Percentiles rank a stretch among this genome's conserved stretches.
Evolutionary conservation across 768 basidiomycete genomes (phyloP).

Genomic region (Agrocybe pediades): DNA sequence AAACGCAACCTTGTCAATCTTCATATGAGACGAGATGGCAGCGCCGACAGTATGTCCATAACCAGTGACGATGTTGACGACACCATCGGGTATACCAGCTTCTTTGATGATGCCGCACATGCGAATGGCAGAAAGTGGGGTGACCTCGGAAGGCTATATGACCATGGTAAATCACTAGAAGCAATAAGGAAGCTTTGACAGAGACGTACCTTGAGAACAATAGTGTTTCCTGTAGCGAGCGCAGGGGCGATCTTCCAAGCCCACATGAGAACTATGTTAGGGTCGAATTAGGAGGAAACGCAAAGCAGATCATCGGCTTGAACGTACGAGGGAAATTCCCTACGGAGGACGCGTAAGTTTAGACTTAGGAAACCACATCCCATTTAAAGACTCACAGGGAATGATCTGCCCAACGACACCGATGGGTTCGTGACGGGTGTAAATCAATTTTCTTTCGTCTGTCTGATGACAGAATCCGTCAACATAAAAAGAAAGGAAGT

Average conservation of each 20-base stretch:
- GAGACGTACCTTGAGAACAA: slow-evolving; percentile 59
- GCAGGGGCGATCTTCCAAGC: slow-evolving; percentile 83
- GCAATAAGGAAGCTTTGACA: neutral
- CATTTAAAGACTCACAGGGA: slow-evolving; percentile 64
- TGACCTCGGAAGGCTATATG: slow-evolving; percentile 71
- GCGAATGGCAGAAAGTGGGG: slow-evolving; percentile 68
- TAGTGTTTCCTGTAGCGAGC: slow-evolving; percentile 77
- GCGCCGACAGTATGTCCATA: slow-evolving; percentile 70
- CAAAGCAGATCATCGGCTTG: neutral
- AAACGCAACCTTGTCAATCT: slow-evolving; percentile 82
- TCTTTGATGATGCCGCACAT: slow-evolving; percentile 60
- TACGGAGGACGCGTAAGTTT: slow-evolving; percentile 42
- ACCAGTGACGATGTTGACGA: slow-evolving; percentile 76
- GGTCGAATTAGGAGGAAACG: neutral
- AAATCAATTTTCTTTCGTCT: slow-evolving; percentile 55
- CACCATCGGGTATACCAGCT: slow-evolving; percentile 80
- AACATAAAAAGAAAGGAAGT: too few species aligned
- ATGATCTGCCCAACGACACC: slow-evolving; percentile 60
- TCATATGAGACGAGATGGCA: slow-evolving; percentile 69
- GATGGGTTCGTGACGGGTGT: slow-evolving; percentile 71
- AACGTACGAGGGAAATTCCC: slow-evolving; percentile 67
- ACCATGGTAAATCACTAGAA: neutral
- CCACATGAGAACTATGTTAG: slow-evolving; percentile 55
- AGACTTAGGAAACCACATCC: slow-evolving; percentile 60
- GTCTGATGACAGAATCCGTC: slow-evolving; percentile 50